Evolutionary conservation across 192 early-diverging fungal species (phyloP), one percentile per base, ranked within the genome.

Genomic region (Coemansia erecta): DNA sequence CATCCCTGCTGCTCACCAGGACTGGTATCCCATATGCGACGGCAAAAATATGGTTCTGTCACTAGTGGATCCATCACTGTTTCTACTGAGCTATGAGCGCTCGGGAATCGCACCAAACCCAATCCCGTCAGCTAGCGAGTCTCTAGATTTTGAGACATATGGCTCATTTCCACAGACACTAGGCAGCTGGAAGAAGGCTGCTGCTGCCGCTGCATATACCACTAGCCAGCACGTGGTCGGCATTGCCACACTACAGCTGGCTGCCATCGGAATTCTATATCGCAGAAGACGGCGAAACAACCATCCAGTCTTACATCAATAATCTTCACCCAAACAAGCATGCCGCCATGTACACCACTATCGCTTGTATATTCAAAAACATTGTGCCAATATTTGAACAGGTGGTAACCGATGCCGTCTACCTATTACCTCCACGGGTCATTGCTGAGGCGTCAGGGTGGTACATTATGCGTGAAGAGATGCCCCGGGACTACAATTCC

Each of bases 301-400:
- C 26, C 0, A 60, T 83, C 35, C 18, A 54, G 12, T 85, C 83
- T 0, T 88, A 88, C 64, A 88, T 90, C 81, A 87, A 88, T 79
- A 88, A 88, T 48, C 52, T 87, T 4, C 74, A 87, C 46, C 85
- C 82, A 1, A 14, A 28, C 11, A 63, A 70, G 8, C 61, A 71
- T 54, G 53, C 58, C 14, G 66, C 72, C 2, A 33, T 84, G 51
- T 86, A 88, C 42, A 44, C 54, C 0, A 59, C 66, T 10, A 60
- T 88, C 4, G 60, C 60, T 0, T 22, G 37, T 15, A 60, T 79
- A 13, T 70, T 88, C 47, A 56, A 61, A 28, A 33, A 35, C 8
- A 72, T 85, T 40, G 31, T 88, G 0, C 85, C 85, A 0, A 56
- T 88, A 71, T 85, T 89, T 41, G 84, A 88, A 53, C 45, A 72